phyloP scores from a whole-genome alignment of 306 rosid genomes.

The Vigna hirtella region DNA sequence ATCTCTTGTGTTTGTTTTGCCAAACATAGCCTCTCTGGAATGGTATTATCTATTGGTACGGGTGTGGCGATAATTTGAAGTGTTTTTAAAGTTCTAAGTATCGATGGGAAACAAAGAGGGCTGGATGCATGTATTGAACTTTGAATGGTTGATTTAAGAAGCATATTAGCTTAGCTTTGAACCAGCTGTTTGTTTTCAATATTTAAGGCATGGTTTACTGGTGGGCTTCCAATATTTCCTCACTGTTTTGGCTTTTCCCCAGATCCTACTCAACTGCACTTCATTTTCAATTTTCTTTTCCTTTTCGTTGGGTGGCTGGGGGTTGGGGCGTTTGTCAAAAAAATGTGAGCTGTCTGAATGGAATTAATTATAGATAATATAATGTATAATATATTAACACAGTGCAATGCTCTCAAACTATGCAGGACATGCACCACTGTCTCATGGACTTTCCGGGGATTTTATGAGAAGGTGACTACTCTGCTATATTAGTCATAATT shows the following conservation, averaged over 20 bases:
- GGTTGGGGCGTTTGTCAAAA: conserved; percentile 11
- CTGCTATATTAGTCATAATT: neutral
- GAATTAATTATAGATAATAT: neutral
- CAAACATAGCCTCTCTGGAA: neutral
- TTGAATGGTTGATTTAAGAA: conserved; percentile 37
- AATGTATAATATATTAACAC: conserved; percentile 15
- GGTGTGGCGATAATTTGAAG: conserved; percentile 16
- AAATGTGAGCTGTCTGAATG: conserved; percentile 8
- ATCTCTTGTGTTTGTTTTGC: neutral
- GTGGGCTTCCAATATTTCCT: conserved; percentile 15
- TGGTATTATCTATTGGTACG: conserved; percentile 28
- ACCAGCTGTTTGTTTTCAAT: conserved; percentile 20
- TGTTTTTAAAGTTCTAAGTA: conserved; percentile 3
- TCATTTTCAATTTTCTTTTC: neutral
- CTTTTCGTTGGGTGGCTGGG: neutral
- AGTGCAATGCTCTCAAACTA: conserved; percentile 34
- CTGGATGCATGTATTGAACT: conserved; percentile 27
- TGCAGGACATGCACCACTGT: conserved; percentile 98
- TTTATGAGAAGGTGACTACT: conserved; percentile 92
- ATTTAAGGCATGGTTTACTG: neutral
- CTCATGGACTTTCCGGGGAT: conserved; percentile 98
- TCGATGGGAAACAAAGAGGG: conserved; percentile 1
- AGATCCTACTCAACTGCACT: neutral
- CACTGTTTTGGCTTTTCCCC: neutral
- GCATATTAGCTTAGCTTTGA: neutral